Evolutionary conservation across 176 grass and related monocot species (phyloP), one percentile per base, ranked within the genome.

Genomic region (Echinochloa phyllopogon): DNA sequence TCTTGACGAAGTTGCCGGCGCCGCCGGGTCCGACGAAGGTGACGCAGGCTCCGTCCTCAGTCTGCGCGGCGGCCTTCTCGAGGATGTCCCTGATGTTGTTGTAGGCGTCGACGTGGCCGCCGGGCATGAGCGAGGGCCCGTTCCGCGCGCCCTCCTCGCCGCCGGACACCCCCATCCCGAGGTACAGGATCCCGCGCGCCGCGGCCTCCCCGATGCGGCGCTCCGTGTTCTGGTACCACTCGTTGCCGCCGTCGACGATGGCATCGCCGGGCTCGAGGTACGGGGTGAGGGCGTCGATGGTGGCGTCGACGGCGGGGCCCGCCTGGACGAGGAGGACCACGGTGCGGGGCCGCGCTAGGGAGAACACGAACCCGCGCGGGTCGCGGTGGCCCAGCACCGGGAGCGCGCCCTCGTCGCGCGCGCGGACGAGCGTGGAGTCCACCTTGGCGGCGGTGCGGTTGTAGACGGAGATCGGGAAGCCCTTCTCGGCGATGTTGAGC

Each of bases 211-310:
- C 65, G 80, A 92, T 89, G 43, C 93, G 92, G 18, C 89, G 89
- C 89, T 99, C 93, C 0, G 89, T 99, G 88, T 96, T 94, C 75
- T 95, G 83, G 83, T 99, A 99, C 93, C 93, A 94, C 59, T 95
- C 93, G 89, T 96, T 98, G 16, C 91, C 96, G 25, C 93, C 91
- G 73, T 98, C 89, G 72, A 94, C 89, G 82, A 95, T 94, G 51
- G 93, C 85, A 76, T 95, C 96, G n/a, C 91, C 91, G 7, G 86
- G 83, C 38, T 92, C 89, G 49, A 99, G 90, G 80, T 89, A 96
- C 8, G 88, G 96, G 48, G 76, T 23, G 52, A 98, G 88, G 0
- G 93, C 86, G 6, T 67, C 51, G 56, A 99, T 96, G 44, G 90
- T 94, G 67, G 93, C 88, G 89, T 96, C 93, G 50, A 96, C 91